Evolutionary conservation across 257 asterid genomes (phyloP).

Genomic region (Fraxinus anomala): DNA sequence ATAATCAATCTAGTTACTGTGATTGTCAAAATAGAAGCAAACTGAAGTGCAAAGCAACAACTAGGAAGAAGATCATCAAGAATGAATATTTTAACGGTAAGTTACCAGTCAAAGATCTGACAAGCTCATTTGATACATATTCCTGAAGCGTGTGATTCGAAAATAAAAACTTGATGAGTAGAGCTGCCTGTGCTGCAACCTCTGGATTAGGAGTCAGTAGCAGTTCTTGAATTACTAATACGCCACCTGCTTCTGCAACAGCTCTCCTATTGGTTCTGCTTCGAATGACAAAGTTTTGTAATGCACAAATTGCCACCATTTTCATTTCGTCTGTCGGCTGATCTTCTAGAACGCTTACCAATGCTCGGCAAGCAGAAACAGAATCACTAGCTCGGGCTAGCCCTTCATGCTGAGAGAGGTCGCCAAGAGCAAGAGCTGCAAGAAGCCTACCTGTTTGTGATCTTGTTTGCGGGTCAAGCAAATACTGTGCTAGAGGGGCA

Average conservation of each 20-base stretch:
- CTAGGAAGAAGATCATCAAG: neutral
- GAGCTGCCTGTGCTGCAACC: conserved; percentile 63
- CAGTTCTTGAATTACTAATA: conserved; percentile 72
- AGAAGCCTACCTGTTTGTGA: conserved; percentile 70
- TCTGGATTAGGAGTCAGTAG: conserved; percentile 64
- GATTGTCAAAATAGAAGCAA: conserved; percentile 13
- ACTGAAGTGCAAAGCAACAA: conserved; percentile 6
- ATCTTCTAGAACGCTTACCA: conserved; percentile 61
- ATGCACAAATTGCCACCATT: conserved; percentile 77
- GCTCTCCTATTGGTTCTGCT: conserved; percentile 90
- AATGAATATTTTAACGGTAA: conserved; percentile 7
- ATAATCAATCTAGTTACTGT: neutral
- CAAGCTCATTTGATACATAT: conserved; percentile 72
- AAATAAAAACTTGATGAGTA: conserved; percentile 68
- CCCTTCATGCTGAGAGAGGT: conserved; percentile 89
- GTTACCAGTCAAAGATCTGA: conserved; percentile 80
- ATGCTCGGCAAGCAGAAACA: conserved; percentile 77
- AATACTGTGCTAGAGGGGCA: conserved; percentile 82
- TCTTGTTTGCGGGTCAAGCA: conserved; percentile 83
- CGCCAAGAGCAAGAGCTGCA: conserved; percentile 83
- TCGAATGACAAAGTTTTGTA: conserved; percentile 77
- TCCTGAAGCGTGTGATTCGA: conserved; percentile 92
- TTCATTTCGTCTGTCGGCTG: conserved; percentile 78
- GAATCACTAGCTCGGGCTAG: conserved; percentile 78
- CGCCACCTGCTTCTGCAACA: conserved; percentile 85